Base-by-base conservation (phyloP, 768 basidiomycete genomes). In the Strobilomyces echinocephalus region DNA sequence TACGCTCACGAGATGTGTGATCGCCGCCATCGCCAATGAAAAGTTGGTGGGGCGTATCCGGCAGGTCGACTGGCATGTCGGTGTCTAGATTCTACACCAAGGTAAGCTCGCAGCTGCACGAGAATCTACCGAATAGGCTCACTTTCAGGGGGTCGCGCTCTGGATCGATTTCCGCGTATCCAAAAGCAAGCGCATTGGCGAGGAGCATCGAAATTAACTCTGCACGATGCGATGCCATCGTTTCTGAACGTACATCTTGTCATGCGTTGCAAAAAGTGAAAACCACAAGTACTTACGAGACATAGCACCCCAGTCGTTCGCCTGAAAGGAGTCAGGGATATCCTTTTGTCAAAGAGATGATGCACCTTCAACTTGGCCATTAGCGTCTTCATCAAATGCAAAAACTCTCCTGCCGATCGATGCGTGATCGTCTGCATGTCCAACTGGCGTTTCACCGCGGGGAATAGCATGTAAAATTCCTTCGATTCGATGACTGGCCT, bases 291-390 rank as follows among this genome's bases (percentile, higher is more conserved):
- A 64, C 81, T 46, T 58, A 85, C 84, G 81, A 44, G 83, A 83
- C 46, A 84, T 69, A 0, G 83, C 73, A 15, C 81, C 80, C 83
- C 84, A 85, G 55, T 85, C 84, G 34, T 83, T 83, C 2, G 79
- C 76, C 83, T 52, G 9, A 43, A 43, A 2, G 43, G 2, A 2
- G 41, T 21, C 16, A 15, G 8, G 7, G 39, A 31, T 16, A 24
- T 16, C 4, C 8, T 0, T 8, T 15, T 16, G 11, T 16, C 5
- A 4, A 3, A 49, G 4, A 8, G 12, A 49, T 0, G 1, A 50
- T 12, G 31, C 51, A 80, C 83, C 74, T 84, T 85, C 38, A 85
- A 60, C 53, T 85, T 85, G n/a, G 83, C 83, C 83, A 85, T 85
- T 42, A 85, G 56, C 0, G 80, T 81, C 63, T 85, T 85, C 61